Evolutionary conservation across 352 stramenopile species (phyloP).

Genomic region (Aphanomyces invadans): DNA sequence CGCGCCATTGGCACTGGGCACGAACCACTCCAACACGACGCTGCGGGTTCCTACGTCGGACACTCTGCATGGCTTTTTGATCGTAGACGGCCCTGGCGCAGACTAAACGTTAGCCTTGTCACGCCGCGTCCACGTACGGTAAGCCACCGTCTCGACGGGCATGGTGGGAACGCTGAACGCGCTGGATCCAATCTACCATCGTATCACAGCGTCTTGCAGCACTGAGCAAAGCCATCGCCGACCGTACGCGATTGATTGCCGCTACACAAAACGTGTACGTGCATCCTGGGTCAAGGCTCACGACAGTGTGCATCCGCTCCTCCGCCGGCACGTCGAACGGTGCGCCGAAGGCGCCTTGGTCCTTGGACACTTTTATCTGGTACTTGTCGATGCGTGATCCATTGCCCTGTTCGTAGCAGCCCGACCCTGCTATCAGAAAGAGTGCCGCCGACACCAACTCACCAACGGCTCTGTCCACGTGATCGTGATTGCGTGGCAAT

Average conservation of each 20-base stretch:
- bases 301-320: neutral
- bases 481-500: slow-evolving; percentile 20
- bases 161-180: slow-evolving; percentile 39
- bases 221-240: neutral
- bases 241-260: slow-evolving; percentile 1
- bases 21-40: slow-evolving; percentile 43
- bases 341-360: neutral
- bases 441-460: neutral
- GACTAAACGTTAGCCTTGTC: neutral
- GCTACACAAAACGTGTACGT: slow-evolving; percentile 17
- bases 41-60: slow-evolving; percentile 32
- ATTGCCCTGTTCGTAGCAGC: neutral
- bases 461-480: slow-evolving; percentile 10
- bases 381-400: slow-evolving; percentile 13
- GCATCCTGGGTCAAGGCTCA: neutral
- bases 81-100: slow-evolving; percentile 36
- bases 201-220: neutral
- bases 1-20: slow-evolving; percentile 50
- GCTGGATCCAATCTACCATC: slow-evolving; percentile 40
- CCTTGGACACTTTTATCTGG: neutral
- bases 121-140: neutral
- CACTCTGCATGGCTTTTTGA: slow-evolving; percentile 37
- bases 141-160: slow-evolving; percentile 49
- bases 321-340: neutral
- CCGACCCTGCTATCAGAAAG: no score